A percentile compares a stretch with the other conserved stretches of the same genome.
Evolutionary conservation across 1,284 basidiomycete species (phyloP).

Genomic region (Microbotryomycetes sp.): DNA sequence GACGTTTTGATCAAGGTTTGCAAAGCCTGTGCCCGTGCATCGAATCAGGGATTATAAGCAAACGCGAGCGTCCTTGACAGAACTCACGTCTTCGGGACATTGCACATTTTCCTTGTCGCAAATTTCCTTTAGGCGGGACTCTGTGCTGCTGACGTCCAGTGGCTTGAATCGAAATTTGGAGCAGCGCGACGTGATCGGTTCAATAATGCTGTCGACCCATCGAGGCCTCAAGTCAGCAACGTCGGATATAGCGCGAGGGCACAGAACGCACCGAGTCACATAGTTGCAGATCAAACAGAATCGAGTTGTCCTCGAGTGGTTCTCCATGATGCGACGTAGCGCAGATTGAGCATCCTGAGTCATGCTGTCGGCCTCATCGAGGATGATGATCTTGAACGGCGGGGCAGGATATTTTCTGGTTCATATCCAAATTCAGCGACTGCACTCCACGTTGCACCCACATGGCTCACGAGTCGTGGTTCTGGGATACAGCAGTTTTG

Average conservation of each 20-base stretch:
- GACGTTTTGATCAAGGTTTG: constrained; percentile 69
- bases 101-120: constrained; percentile 53
- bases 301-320: constrained; percentile 88
- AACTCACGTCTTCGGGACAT: constrained; percentile 44
- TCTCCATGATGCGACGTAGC: constrained; percentile 95
- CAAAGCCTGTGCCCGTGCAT: constrained; percentile 49
- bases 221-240: constrained; percentile 5
- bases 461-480: constrained; percentile 28
- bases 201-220: constrained; percentile 71
- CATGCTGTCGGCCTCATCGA: constrained; percentile 99
- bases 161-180: constrained; percentile 98
- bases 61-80: background rate
- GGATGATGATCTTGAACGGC: constrained; percentile 97
- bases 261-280: constrained; percentile 70
- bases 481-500: constrained; percentile 47
- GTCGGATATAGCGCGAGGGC: no score
- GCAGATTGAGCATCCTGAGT: constrained; percentile 98
- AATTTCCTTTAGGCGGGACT: constrained; percentile 70
- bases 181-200: constrained; percentile 96
- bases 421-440: background rate
- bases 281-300: constrained; percentile 99
- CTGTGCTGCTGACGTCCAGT: constrained; percentile 69
- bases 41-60: background rate
- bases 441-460: background rate
- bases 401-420: constrained; percentile 73